phyloP scores from a whole-genome alignment of 495 filamentous ascomycete genomes.

The Coniosporium apollinis region DNA sequence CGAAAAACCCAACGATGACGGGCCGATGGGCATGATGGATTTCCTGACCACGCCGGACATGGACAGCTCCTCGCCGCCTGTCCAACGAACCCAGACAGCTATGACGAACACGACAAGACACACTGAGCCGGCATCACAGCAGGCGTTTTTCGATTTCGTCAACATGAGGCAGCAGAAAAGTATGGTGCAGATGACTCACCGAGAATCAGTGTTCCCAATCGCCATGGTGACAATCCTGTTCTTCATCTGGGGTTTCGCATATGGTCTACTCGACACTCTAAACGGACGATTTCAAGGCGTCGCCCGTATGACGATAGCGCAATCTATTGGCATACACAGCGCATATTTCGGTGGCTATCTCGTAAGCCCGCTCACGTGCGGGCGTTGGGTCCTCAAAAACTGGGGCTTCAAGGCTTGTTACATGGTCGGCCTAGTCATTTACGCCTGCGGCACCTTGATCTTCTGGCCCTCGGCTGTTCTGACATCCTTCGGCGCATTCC shows the following conservation, averaged over 20 bases:
- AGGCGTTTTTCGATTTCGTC: conserved; percentile 62
- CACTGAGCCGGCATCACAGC: conserved; percentile 15
- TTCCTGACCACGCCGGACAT: conserved; percentile 41
- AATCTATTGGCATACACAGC: conserved; percentile 41
- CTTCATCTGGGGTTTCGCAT: conserved; percentile 30
- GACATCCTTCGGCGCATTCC: conserved; percentile 46
- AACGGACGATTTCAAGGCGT: conserved; percentile 24
- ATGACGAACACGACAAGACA: conserved; percentile 14
- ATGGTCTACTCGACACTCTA: conserved; percentile 24
- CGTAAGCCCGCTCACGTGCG: conserved; percentile 40
- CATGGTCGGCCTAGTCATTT: conserved; percentile 45
- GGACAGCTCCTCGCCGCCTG: conserved; percentile 11
- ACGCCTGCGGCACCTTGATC: conserved; percentile 45
- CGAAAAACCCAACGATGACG: conserved; percentile 12
- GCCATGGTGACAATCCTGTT: conserved; percentile 26
- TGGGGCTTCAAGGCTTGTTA: conserved; percentile 55
- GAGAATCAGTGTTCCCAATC: conserved; percentile 24
- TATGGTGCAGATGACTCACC: conserved; percentile 34
- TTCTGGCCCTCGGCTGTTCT: conserved; percentile 61
- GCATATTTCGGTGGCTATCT: conserved; percentile 50
- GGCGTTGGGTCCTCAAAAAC: conserved; percentile 36
- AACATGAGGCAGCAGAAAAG: conserved; percentile 62
- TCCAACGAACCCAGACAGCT: conserved; percentile 15
- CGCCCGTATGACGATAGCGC: conserved; percentile 18
- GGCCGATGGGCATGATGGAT: conserved; percentile 36